Base-by-base conservation (phyloP, 352 stramenopile species). In the Globisporangium viniferum region DNA sequence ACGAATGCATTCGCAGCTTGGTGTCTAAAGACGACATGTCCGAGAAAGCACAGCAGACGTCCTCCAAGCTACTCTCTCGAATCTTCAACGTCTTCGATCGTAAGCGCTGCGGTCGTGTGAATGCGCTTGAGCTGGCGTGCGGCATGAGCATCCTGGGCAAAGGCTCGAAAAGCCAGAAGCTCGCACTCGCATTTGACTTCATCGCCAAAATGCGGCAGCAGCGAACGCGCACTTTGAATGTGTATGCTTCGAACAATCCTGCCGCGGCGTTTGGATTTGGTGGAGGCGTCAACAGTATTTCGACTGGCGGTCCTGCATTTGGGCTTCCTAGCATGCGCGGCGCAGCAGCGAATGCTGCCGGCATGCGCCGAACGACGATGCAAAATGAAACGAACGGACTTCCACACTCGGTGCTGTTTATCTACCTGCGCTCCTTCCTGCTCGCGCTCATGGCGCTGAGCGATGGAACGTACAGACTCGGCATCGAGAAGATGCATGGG, bases 41-140 rank as follows among this genome's bases (percentile, higher is more conserved):
- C 0, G 87, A 95, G 58, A 92, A 94, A 61, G 86, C 86, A 2
- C 89, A 96, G 62, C 87, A 96, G 54, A 90, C 86, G 3, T 92
- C 86, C 35, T 96, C 89, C 1, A 93, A 94, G 66, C 35, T 95
- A 18, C 76, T 96, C 5, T 93, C 87, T 1, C 79, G 89, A 8
- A 68, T 96, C 12, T 96, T 95, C 39, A 93, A 93, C 39, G 86
- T 93, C 14, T 96, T 93, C 49, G 89, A 96, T 70, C 84, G 87
- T 53, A 95, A 93, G 53, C 82, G 88, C 22, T 84, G 79, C 49
- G 88, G 88, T 36, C 86, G 86, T 46, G 89, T 95, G 41, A 94
- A 95, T 62, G 89, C 84, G 0, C 67, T 96, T 3, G 89, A 96
- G 59, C 74, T 96, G n/a, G 89, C 85, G 14, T 96, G 89, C 57